A percentile compares a stretch with the other conserved stretches of the same genome.
Evolutionary conservation across 2,329 filamentous ascomycete genomes (phyloP).

Genomic region (Aspergillus japonicus): DNA sequence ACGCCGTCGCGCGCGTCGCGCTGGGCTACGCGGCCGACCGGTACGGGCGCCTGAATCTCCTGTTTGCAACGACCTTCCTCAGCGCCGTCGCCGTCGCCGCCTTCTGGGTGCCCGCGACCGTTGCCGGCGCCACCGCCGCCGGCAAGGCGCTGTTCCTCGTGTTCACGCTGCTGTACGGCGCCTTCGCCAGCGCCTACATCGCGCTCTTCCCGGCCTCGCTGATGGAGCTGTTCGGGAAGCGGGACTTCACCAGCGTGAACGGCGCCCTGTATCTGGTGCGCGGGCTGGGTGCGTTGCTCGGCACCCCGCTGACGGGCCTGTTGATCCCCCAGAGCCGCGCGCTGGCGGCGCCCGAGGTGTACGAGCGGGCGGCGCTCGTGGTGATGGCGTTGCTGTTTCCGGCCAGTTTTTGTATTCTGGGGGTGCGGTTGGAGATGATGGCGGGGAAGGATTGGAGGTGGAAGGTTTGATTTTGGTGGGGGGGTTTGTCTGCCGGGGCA

Average conservation of each 20-base stretch:
- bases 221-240: conserved; percentile 40
- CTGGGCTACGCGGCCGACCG: not conserved
- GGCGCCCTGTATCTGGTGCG: conserved; percentile 41
- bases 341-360: conserved; percentile 19
- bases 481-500: no score
- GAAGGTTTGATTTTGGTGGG: conserved; percentile 18
- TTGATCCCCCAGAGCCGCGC: conserved; percentile 25
- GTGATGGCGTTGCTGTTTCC: conserved; percentile 28
- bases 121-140: not conserved
- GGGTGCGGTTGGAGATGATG: conserved; percentile 29
- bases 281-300: conserved; percentile 38
- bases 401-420: conserved; percentile 27
- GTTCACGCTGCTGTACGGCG: conserved; percentile 37
- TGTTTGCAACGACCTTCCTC: not conserved
- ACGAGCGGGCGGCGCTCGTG: conserved; percentile 26
- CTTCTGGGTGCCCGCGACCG: not conserved
- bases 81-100: not conserved
- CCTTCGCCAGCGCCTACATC: conserved; percentile 42
- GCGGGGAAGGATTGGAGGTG: conserved; percentile 22
- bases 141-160: conserved; percentile 28
- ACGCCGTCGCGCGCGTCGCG: not conserved
- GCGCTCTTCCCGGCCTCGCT: conserved; percentile 42
- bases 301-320: conserved; percentile 37
- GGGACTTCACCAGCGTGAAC: conserved; percentile 39
- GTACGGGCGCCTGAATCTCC: not conserved